phyloP scores from a whole-genome alignment of 805 yeast genomes.

The Crinitomyces ghanaensis region DNA sequence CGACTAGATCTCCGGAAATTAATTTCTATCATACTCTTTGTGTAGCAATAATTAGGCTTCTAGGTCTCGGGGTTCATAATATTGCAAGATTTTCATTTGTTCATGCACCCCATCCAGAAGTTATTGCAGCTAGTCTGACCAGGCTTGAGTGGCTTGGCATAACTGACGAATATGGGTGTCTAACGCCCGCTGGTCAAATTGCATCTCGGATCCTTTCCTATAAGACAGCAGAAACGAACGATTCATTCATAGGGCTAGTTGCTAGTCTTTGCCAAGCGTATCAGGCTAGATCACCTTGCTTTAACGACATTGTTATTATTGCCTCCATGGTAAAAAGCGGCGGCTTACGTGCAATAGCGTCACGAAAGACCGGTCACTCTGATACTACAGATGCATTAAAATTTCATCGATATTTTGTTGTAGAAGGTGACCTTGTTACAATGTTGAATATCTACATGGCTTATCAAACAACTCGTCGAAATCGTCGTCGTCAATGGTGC shows the following conservation, averaged over 20 bases:
- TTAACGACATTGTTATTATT: conserved; percentile 54
- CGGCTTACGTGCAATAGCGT: conserved; percentile 33
- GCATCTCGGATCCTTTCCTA: conserved; percentile 67
- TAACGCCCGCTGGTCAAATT: conserved; percentile 48
- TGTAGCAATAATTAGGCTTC: conserved; percentile 53
- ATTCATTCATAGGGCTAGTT: conserved; percentile 57
- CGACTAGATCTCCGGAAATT: conserved; percentile 69
- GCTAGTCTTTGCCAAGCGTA: conserved; percentile 49
- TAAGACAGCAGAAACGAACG: too few relatives aligned
- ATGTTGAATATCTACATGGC: conserved; percentile 59
- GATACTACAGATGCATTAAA: conserved; percentile 40
- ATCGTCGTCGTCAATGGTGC: conserved; percentile 45
- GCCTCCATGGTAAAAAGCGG: conserved; percentile 78
- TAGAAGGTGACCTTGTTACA: conserved; percentile 75
- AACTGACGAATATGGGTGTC: conserved; percentile 50
- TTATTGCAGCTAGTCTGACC: conserved; percentile 56
- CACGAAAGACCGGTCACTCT: too few relatives aligned
- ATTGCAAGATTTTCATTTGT: conserved; percentile 50
- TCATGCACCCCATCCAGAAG: conserved; percentile 67
- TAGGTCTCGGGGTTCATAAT: conserved; percentile 52
- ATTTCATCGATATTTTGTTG: conserved; percentile 47
- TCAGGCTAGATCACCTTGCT: conserved; percentile 39
- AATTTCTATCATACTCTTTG: conserved; percentile 49
- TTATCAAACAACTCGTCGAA: conserved; percentile 17
- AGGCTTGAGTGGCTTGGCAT: conserved; percentile 72